phyloP scores from a whole-genome alignment of 169 alveolate species.

The Eimeria sp. region DNA sequence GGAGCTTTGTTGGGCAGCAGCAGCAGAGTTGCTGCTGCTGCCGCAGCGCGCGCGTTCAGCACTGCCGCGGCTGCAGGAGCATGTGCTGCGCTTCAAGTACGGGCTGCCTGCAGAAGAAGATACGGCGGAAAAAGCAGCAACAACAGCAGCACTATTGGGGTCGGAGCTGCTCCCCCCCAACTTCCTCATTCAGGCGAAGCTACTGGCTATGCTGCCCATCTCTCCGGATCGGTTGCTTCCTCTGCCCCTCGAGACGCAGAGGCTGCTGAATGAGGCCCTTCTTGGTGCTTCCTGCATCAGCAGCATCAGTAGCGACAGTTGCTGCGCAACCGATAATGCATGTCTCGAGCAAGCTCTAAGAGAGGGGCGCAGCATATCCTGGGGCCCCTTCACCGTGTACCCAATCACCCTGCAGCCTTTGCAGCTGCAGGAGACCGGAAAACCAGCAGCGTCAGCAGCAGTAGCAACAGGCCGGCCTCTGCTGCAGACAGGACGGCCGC shows the following conservation, averaged over 20 bases:
- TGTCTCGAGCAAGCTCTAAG: conserved; percentile 31
- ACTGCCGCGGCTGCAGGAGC: conserved; percentile 68
- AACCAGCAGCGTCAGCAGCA: background rate
- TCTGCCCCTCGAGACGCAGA: conserved; percentile 53
- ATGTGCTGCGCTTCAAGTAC: conserved; percentile 44
- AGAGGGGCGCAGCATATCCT: conserved; percentile 37
- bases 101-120: conserved; percentile 14
- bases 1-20: conserved; percentile 45
- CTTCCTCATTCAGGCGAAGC: conserved; percentile 28
- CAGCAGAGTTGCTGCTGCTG: conserved; percentile 52
- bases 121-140: background rate
- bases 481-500: background rate
- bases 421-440: background rate
- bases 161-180: background rate
- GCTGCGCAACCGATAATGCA: background rate
- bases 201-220: conserved; percentile 33
- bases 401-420: conserved; percentile 44
- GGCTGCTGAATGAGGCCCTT: conserved; percentile 58
- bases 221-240: conserved; percentile 31
- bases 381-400: conserved; percentile 54
- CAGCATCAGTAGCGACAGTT: conserved; percentile 49
- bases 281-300: conserved; percentile 10
- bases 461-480: background rate
- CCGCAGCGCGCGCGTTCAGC: conserved; percentile 13
- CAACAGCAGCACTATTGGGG: background rate